A percentile compares a stretch with the other conserved stretches of the same genome.
phyloP scores from a whole-genome alignment of 192 early-diverging fungal genomes.

The Coemansia aciculifera region DNA sequence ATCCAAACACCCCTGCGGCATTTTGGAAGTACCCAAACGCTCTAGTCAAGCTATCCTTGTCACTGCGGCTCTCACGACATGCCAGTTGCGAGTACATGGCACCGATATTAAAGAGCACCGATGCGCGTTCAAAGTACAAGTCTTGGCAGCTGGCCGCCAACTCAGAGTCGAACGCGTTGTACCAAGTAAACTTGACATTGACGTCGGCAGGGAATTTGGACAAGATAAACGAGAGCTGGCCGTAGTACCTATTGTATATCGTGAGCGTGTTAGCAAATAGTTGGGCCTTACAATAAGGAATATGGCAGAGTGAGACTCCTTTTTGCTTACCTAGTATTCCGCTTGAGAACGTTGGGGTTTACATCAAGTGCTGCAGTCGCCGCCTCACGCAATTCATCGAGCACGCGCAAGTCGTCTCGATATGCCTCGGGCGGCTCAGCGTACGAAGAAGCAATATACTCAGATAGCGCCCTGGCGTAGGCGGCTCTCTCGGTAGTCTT shows the following conservation, averaged over 20 bases:
- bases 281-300: background rate
- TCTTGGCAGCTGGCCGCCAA: conserved; percentile 64
- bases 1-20: conserved; percentile 77
- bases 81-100: conserved; percentile 84
- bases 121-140: conserved; percentile 82
- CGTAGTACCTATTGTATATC: conserved; percentile 61
- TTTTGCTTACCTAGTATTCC: conserved; percentile 52
- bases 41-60: conserved; percentile 73
- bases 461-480: conserved; percentile 44
- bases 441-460: conserved; percentile 78
- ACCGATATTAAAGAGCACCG: conserved; percentile 82
- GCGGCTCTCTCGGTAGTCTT: conserved; percentile 45
- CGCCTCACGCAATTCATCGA: conserved; percentile 76
- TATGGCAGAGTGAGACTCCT: conserved; percentile 31
- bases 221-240: conserved; percentile 77
- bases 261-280: background rate
- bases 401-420: conserved; percentile 78
- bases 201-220: conserved; percentile 89
- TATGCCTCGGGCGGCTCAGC: conserved; percentile 85
- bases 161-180: conserved; percentile 54
- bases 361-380: conserved; percentile 61
- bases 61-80: conserved; percentile 63
- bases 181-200: conserved; percentile 46
- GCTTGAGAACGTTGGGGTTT: conserved; percentile 64
- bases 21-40: conserved; percentile 81